Base-by-base conservation (phyloP, 2,329 filamentous ascomycete species). In the Parastagonospora nodorum region DNA sequence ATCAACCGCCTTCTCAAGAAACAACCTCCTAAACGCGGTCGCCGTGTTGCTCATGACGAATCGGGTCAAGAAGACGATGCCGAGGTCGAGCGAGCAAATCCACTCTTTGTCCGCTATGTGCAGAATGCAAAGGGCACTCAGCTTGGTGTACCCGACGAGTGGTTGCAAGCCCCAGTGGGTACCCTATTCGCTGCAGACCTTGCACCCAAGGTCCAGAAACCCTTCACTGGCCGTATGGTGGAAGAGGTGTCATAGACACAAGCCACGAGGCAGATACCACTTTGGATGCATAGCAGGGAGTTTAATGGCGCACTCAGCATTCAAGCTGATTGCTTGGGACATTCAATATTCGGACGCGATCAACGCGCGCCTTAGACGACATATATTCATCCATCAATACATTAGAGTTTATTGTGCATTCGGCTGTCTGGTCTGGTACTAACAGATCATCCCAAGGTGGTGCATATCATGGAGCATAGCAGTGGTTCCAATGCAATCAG, bases 1-100 rank as follows among this genome's bases (percentile, higher is more conserved):
- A 93, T 94, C 82, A 92, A 94, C 78, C 92, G 92, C 66, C 84
- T 94, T 2, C 84, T 94, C 45, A 92, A 92, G 74, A 92, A 92
- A 69, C 90, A 92, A 71, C 88, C 89, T 1, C 87, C 89, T 19
- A 92, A 93, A 73, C 76, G 78, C 33, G 75, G 77, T 16, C 76
- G 76, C 4, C 67, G 74, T n/a, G 84, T 74, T 45, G 84, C 74
- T 45, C 75, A 74, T 24, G 69, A 72, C 10, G 82, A 79, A 30
- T 81, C 81, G 9, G 80, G 78, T 8, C 77, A 78, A 7, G 82
- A 82, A 42, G 74, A 69, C 0, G 80, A 80, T 46, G 55, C 53
- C 1, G 61, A 71, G 1, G 79, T 69, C 2, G 76, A 77, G 32
- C 83, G 77, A 56, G 77, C 86, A 0, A 80, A 84, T 53, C 80